phyloP scores from a whole-genome alignment of 1,284 basidiomycete genomes.

The Porodaedalea pini region DNA sequence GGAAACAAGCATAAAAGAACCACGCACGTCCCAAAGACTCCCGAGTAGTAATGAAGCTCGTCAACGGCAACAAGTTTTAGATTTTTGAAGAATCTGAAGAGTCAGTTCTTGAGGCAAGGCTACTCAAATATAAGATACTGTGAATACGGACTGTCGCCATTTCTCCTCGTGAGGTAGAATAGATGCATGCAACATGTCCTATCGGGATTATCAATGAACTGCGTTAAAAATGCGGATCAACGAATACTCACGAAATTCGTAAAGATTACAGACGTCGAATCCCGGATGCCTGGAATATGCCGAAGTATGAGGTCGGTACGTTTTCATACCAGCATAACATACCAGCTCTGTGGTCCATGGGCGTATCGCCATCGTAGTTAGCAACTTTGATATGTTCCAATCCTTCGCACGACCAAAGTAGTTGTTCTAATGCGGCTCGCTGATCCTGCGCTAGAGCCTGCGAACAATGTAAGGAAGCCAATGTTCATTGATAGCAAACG shows the following conservation, averaged over 20 bases:
- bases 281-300: constrained; percentile 51
- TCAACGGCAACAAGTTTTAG: constrained; percentile 82
- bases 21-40: constrained; percentile 64
- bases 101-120: not conserved
- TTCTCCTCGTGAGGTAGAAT: constrained; percentile 82
- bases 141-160: constrained; percentile 66
- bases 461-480: constrained; percentile 1
- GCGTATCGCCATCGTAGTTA: constrained; percentile 89
- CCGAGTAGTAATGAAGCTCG: constrained; percentile 79
- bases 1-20: not conserved
- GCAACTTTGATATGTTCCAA: constrained; percentile 55
- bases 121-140: constrained; percentile 13
- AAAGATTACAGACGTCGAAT: constrained; percentile 65
- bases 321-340: constrained; percentile 16
- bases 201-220: constrained; percentile 6
- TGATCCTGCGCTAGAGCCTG: constrained; percentile 91
- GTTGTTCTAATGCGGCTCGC: constrained; percentile 60
- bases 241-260: constrained; percentile 66
- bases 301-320: not conserved
- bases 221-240: not conserved
- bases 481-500: not conserved
- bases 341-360: constrained; percentile 61
- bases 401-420: constrained; percentile 60
- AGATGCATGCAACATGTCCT: constrained; percentile 88
- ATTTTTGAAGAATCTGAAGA: constrained; percentile 62